A percentile compares a stretch with the other conserved stretches of the same genome.
These are phyloP conservation scores for Sarocladium strictum DNA, from an alignment of 2,329 filamentous ascomycete genomes.

Conservation along the genomic window DNA sequence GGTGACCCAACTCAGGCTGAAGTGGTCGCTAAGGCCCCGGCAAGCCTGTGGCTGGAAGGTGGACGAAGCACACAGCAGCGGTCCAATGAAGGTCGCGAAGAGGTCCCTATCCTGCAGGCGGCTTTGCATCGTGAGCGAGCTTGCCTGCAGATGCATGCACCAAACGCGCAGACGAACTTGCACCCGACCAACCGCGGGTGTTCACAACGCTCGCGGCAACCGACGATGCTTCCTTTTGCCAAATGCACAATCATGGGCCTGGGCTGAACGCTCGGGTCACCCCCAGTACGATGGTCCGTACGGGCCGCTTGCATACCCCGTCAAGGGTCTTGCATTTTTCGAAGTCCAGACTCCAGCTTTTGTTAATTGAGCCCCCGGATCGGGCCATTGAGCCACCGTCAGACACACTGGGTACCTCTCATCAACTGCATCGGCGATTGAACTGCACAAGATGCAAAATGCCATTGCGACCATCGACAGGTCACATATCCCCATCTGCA, in stretches of 20 bases:
- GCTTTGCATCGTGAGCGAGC: background rate
- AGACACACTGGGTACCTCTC: background rate
- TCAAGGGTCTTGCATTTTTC: background rate
- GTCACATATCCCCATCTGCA: background rate
- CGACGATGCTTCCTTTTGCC: background rate
- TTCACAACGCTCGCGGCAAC: background rate
- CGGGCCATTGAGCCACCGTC: no score
- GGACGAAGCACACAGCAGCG: background rate
- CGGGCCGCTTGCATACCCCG: background rate
- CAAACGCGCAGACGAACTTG: background rate
- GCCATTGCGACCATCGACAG: background rate
- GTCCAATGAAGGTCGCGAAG: background rate
- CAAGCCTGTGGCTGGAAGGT: background rate
- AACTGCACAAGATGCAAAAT: background rate
- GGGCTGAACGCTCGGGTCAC: background rate
- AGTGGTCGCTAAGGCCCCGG: background rate
- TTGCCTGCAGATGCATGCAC: background rate
- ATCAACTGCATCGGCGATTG: background rate
- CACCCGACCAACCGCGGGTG: background rate
- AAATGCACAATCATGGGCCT: background rate
- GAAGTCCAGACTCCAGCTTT: background rate
- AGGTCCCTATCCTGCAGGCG: background rate
- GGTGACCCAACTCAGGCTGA: conserved; percentile 3
- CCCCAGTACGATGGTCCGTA: background rate
- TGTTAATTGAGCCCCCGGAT: no score